Base-by-base conservation (phyloP, 2,329 filamentous ascomycete species). In the Colletotrichum destructivum region DNA sequence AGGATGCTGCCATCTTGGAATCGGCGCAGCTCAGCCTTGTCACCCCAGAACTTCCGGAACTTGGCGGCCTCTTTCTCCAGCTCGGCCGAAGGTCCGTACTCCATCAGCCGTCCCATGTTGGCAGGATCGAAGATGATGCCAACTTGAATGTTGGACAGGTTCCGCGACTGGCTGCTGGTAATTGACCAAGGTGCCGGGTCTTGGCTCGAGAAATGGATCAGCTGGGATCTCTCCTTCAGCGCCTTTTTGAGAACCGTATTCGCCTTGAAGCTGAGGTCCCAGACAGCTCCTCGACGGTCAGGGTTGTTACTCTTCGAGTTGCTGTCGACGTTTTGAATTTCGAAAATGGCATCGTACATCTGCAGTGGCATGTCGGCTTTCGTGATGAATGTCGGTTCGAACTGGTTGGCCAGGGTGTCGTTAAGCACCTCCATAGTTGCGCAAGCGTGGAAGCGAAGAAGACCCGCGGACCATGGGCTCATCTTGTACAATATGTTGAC, bases 1-100 rank as follows among this genome's bases (percentile, higher is more conserved):
- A 95, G 87, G 75, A 99, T 98, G 76, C 92, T 96, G 26, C 96
- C 96, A 78, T 98, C 95, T 77, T 95, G 97, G 86, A 99, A 99
- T 23, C 96, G 93, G 74, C 96, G 90, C 56, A 99, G 87, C 81
- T 99, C 96, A 1, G 96, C 90, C 80, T 96, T 97, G 12, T 96
- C 92, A 8, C 96, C 96, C 96, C 97, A 99, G 79, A 99, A 98
- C 44, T 92, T 90, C 46, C 94, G 93, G 81, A 98, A 99, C 42
- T 88, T 88, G 12, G 91, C 90, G 31, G 95, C 93, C 74, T 94
- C 94, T 74, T 93, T 91, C 81, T 96, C 95, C 72, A 96, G 89
- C 78, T 98, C 95, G 2, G 94, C 94, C 1, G 92, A 84, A 6
- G 96, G 96, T 0, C 96, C 96, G 79, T 95, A 93, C 75, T 99